A percentile compares a stretch with the other conserved stretches of the same genome.
Conservation (phyloP, 305 asterid species). For the Lippia alba region DNA sequence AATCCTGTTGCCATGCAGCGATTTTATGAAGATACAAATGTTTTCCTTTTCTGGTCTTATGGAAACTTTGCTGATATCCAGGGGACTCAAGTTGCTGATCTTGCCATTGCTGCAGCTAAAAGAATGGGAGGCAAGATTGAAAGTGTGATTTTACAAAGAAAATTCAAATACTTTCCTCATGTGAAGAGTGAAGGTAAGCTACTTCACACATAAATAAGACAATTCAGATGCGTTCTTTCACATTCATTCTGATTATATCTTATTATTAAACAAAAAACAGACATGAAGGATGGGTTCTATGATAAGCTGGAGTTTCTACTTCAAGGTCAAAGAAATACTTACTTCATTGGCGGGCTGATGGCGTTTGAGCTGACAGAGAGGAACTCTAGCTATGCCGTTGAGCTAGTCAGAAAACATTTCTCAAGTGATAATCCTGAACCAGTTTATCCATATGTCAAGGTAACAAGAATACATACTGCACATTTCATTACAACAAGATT, state of each 20-base stretch:
- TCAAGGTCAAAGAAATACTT: slow-evolving; percentile 75
- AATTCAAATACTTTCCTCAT: slow-evolving; percentile 81
- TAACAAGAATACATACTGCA: slow-evolving; percentile 31
- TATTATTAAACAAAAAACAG: slow-evolving; percentile 43
- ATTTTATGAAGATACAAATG: slow-evolving; percentile 58
- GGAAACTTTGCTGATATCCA: slow-evolving; percentile 69
- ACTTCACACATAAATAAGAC: no score
- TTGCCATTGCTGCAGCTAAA: slow-evolving; percentile 61
- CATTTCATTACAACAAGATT: not conserved
- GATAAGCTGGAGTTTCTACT: slow-evolving; percentile 68
- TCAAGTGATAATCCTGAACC: slow-evolving; percentile 56
- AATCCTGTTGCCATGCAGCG: slow-evolving; percentile 90
- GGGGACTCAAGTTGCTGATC: slow-evolving; percentile 54
- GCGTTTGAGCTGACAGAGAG: slow-evolving; percentile 92
- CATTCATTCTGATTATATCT: not conserved
- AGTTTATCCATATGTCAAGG: slow-evolving; percentile 67
- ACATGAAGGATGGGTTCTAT: slow-evolving; percentile 79
- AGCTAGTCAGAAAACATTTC: slow-evolving; percentile 65
- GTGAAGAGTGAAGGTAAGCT: slow-evolving; percentile 65
- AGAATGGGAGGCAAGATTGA: slow-evolving; percentile 71
- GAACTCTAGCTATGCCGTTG: slow-evolving; percentile 68
- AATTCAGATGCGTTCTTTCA: no score
- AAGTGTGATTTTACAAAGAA: slow-evolving; percentile 58
- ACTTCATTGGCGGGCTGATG: slow-evolving; percentile 77
- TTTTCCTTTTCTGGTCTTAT: slow-evolving; percentile 85